Evolutionary conservation across 2,329 filamentous ascomycete species (phyloP), one percentile per base, ranked within the genome.

Genomic region (Massarina eburnea): DNA sequence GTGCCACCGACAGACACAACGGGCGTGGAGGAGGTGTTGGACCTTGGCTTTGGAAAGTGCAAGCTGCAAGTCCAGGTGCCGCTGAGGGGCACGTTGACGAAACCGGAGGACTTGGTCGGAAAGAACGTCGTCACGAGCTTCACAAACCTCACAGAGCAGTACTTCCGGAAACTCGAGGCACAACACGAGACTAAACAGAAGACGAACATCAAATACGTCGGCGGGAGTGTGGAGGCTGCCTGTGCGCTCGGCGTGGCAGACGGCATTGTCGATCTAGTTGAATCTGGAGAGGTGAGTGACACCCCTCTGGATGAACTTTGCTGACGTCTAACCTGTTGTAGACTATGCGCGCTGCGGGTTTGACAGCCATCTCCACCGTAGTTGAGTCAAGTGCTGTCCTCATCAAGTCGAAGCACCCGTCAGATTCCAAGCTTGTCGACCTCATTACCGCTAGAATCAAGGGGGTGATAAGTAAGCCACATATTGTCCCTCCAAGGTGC

Each of bases 41-140:
- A 96, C 59, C 80, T 99, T 15, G 89, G 85, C 26, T 99, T 99
- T 67, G 94, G 94, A 35, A 79, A 76, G 52, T 99, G 94, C 78
- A 92, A 88, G 73, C 80, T 99, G 60, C 92, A 97, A 75, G 91
- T 97, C n/a, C 94, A 99, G 73, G 91, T 95, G 1, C 94, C 94
- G 0, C 85, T 88, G 65, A 92, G 94, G 69, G 92, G 94, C 41
- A 65, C 75, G 43, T 85, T 94, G 63, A 72, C 71, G 35, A 80
- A 81, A 36, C 80, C 89, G 4, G 82, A 84, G 67, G 85, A 96
- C 66, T 77, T 99, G 37, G 80, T 99, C 51, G 94, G 94, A 46
- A 91, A 88, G 74, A 96, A 92, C 62, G 87, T 99, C 43, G 91
- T 92, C 46, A 97, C 94, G 30, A 97, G 92, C 76, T 99, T 99